These are phyloP conservation scores for Recurvomyces mirabilis DNA, from an alignment of 495 filamentous ascomycete genomes.

Conservation along the genomic window DNA sequence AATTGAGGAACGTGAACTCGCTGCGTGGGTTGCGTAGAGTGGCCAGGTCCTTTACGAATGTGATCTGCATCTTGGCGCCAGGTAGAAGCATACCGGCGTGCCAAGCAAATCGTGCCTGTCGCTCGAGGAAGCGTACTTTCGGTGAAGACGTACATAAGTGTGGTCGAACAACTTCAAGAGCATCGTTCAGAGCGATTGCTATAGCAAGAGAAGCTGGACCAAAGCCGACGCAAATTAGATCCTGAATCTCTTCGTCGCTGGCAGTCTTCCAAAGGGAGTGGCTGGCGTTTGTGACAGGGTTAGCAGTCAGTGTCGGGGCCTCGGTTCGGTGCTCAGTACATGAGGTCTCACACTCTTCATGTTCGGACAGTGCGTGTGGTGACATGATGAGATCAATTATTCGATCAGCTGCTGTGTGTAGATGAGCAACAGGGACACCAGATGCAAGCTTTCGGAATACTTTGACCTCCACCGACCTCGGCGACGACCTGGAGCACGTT, in stretches of 20 bases:
- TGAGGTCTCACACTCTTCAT: neutral
- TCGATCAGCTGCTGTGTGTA: no score
- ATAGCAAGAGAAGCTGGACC: constrained; percentile 90
- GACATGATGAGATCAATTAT: constrained; percentile 2
- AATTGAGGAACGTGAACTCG: constrained; percentile 92
- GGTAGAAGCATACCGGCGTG: constrained; percentile 92
- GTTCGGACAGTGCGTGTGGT: neutral
- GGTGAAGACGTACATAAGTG: constrained; percentile 34
- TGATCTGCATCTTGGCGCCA: constrained; percentile 93
- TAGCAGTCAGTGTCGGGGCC: neutral
- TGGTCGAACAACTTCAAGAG: constrained; percentile 26
- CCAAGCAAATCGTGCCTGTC: constrained; percentile 75
- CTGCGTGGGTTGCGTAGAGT: constrained; percentile 78
- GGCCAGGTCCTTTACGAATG: constrained; percentile 92
- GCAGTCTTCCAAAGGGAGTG: constrained; percentile 30
- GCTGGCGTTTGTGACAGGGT: neutral
- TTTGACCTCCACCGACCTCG: no score
- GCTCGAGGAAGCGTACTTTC: constrained; percentile 75
- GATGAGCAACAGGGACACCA: no score
- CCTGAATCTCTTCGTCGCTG: constrained; percentile 51
- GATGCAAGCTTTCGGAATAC: no score
- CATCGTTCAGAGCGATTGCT: constrained; percentile 77
- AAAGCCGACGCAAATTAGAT: constrained; percentile 85
- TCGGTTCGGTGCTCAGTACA: neutral
- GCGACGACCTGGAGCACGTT: no score